phyloP scores from a whole-genome alignment of 2,329 filamentous ascomycete species.

The Plectosphaerella cucumerina region DNA sequence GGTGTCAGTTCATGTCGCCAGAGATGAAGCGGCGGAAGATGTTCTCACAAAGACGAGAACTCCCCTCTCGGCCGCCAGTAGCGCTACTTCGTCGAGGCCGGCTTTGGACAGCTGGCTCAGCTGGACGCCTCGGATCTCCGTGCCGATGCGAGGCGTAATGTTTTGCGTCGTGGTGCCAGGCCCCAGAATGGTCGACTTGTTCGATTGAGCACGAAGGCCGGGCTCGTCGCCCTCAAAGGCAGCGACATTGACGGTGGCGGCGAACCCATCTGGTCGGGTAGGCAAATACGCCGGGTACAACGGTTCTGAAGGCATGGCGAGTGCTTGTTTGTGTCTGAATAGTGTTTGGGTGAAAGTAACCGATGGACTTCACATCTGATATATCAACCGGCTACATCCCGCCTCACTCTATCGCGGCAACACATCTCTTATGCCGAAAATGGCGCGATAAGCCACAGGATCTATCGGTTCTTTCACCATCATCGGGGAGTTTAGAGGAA shows the following conservation, averaged over 20 bases:
- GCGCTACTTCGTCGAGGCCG: constrained; percentile 23
- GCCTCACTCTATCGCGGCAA: no score
- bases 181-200: constrained; percentile 16
- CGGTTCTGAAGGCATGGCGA: constrained; percentile 19
- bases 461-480: no score
- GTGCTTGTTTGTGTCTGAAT: not conserved
- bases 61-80: constrained; percentile 24
- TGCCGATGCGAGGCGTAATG: constrained; percentile 23
- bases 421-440: no score
- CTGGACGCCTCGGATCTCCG: constrained; percentile 23
- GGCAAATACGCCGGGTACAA: constrained; percentile 27
- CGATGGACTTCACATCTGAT: not conserved
- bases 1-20: not conserved
- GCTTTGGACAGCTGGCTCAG: constrained; percentile 17
- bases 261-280: constrained; percentile 25
- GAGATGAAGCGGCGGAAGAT: not conserved
- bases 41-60: constrained; percentile 25
- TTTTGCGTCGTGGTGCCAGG: constrained; percentile 9
- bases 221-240: constrained; percentile 24
- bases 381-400: no score
- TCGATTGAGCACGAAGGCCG: constrained; percentile 21
- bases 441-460: no score
- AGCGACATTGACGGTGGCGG: constrained; percentile 16
- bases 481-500: no score
- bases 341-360: not conserved